These are phyloP conservation scores for Lophiotrema nucula DNA, from an alignment of 495 filamentous ascomycete species.

Conservation along the genomic window DNA sequence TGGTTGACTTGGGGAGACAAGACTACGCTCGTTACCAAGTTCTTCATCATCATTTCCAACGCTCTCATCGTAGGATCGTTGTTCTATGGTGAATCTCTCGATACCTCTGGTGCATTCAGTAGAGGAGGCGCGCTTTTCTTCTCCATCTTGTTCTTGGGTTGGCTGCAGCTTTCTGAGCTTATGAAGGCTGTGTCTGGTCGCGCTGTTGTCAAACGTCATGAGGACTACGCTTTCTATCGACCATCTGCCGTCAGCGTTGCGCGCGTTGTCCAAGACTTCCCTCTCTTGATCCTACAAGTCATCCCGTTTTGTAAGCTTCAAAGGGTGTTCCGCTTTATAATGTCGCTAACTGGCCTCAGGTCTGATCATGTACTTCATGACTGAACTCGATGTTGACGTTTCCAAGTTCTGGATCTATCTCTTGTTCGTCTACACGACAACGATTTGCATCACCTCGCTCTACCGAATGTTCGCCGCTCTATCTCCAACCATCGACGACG, in stretches of 20 bases:
- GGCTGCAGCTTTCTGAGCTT: constrained; percentile 70
- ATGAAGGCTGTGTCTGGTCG: constrained; percentile 67
- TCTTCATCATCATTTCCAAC: constrained; percentile 73
- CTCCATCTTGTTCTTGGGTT: constrained; percentile 71
- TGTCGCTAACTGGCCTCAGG: too few species aligned
- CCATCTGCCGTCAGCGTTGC: constrained; percentile 71
- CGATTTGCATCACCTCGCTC: constrained; percentile 64
- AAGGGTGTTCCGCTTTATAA: too few species aligned
- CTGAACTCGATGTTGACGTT: constrained; percentile 59
- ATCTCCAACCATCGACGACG: constrained; percentile 69
- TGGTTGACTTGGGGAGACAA: constrained; percentile 74
- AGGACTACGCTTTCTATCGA: constrained; percentile 75
- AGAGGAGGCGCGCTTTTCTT: constrained; percentile 71
- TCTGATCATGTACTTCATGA: constrained; percentile 69
- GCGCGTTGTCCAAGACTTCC: constrained; percentile 67
- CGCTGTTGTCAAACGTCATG: constrained; percentile 62
- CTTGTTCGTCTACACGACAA: constrained; percentile 67
- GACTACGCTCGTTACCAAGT: constrained; percentile 68
- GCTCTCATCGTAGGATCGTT: constrained; percentile 72
- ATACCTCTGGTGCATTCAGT: constrained; percentile 67
- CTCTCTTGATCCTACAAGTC: constrained; percentile 62
- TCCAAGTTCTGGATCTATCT: constrained; percentile 74
- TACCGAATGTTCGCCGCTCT: constrained; percentile 77
- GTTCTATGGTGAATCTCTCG: constrained; percentile 64
- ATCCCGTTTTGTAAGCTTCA: constrained; percentile 53